Evolutionary conservation across 2,329 filamentous ascomycete species (phyloP).

Genomic region (Metarhizium humberi): DNA sequence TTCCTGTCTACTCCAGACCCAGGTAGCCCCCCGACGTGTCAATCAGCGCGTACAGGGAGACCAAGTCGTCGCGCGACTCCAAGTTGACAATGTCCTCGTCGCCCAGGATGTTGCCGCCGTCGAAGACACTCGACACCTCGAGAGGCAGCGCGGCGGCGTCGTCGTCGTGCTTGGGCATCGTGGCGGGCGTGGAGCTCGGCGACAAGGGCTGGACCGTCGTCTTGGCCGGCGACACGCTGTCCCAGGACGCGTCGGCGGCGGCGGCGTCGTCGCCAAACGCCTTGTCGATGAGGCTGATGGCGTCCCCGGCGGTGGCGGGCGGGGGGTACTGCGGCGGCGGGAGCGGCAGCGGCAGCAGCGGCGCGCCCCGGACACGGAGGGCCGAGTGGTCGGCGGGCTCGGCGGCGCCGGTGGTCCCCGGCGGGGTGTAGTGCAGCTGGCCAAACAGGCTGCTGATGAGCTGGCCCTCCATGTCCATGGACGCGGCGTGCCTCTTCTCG

Average conservation of each 20-base stretch:
- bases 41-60: conserved; percentile 2
- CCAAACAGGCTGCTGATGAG: conserved; percentile 17
- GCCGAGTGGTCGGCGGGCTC: too few species aligned
- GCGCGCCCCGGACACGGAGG: too few species aligned
- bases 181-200: neutral
- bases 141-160: neutral
- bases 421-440: conserved; percentile 10
- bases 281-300: neutral
- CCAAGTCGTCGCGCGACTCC: neutral
- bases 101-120: neutral
- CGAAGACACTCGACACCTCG: neutral
- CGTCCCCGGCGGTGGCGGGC: neutral
- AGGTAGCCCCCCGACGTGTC: conserved; percentile 1
- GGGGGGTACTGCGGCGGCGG: too few species aligned
- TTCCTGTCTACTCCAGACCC: neutral
- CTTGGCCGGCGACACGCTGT: neutral
- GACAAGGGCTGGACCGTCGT: neutral
- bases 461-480: conserved; percentile 13
- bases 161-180: neutral
- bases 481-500: conserved; percentile 11
- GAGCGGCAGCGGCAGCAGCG: too few species aligned
- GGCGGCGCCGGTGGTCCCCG: neutral
- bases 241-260: neutral
- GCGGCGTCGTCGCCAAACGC: neutral
- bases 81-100: neutral